These are phyloP conservation scores for Entomophthora muscae DNA, from an alignment of 371 early-diverging fungal genomes.

Conservation along the genomic window DNA sequence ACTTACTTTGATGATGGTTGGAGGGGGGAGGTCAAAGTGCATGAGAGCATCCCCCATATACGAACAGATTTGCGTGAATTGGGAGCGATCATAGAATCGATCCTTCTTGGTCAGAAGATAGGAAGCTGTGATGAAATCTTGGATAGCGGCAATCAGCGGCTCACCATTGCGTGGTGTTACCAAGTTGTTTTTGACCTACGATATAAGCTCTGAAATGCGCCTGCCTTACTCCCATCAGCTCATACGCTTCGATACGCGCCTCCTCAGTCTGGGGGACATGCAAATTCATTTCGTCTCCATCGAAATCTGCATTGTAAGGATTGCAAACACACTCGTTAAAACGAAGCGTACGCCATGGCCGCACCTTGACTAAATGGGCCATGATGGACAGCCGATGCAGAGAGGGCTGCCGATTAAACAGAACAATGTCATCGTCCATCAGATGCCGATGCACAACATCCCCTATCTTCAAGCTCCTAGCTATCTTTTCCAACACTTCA, in stretches of 20 bases:
- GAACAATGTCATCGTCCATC: slow-evolving; percentile 90
- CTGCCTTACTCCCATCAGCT: slow-evolving; percentile 76
- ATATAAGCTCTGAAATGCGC: neutral
- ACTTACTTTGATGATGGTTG: slow-evolving; percentile 78
- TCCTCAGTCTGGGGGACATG: slow-evolving; percentile 99
- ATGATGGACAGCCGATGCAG: slow-evolving; percentile 97
- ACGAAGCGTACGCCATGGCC: slow-evolving; percentile 94
- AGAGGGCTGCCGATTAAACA: slow-evolving; percentile 99
- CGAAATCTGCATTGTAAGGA: slow-evolving; percentile 99
- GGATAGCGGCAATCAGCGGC: slow-evolving; percentile 96
- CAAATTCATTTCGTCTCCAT: slow-evolving; percentile 99
- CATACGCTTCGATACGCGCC: slow-evolving; percentile 93
- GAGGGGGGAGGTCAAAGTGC: slow-evolving; percentile 81
- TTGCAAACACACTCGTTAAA: slow-evolving; percentile 99
- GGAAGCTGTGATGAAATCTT: slow-evolving; percentile 98
- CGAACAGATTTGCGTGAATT: slow-evolving; percentile 79
- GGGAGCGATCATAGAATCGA: slow-evolving; percentile 84
- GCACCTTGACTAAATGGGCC: slow-evolving; percentile 94
- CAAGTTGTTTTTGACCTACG: slow-evolving; percentile 75
- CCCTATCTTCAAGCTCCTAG: slow-evolving; percentile 63
- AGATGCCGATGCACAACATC: slow-evolving; percentile 97
- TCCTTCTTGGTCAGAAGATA: slow-evolving; percentile 89
- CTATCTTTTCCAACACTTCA: slow-evolving; percentile 48
- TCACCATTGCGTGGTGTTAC: slow-evolving; percentile 97
- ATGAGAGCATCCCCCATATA: slow-evolving; percentile 66